These are phyloP conservation scores for Oryza brachyantha DNA, from an alignment of 176 grass and related monocot genomes.

Conservation along the genomic window DNA sequence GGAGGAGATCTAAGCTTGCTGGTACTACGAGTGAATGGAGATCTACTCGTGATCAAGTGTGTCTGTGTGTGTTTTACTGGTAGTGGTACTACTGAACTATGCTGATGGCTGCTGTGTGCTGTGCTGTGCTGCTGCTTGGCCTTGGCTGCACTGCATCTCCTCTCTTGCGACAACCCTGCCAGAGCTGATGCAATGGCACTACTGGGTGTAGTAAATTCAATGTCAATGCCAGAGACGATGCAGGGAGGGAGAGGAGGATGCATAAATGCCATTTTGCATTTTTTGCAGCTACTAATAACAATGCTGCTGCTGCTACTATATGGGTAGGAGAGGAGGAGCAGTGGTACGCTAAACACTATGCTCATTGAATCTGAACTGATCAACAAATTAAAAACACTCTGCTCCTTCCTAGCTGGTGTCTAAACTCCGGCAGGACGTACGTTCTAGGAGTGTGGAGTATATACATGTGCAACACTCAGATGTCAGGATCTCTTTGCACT, in stretches of 20 bases:
- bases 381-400: not conserved
- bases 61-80: not conserved
- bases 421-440: not conserved
- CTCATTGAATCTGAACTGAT: not conserved
- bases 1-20: too few species aligned
- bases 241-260: not conserved
- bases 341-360: not conserved
- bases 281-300: too few species aligned
- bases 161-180: conserved; percentile 8
- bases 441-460: not conserved
- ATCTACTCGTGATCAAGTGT: conserved; percentile 25
- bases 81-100: not conserved
- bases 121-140: too few species aligned
- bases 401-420: not conserved
- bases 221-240: not conserved
- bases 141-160: too few species aligned
- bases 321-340: not conserved
- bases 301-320: too few species aligned
- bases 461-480: not conserved
- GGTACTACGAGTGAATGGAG: too few species aligned
- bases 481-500: not conserved
- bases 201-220: conserved; percentile 11
- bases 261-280: conserved; percentile 9
- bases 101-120: too few species aligned
- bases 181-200: not conserved